Base-by-base conservation (phyloP, 352 stramenopile species). In the Pythium coloratum region DNA sequence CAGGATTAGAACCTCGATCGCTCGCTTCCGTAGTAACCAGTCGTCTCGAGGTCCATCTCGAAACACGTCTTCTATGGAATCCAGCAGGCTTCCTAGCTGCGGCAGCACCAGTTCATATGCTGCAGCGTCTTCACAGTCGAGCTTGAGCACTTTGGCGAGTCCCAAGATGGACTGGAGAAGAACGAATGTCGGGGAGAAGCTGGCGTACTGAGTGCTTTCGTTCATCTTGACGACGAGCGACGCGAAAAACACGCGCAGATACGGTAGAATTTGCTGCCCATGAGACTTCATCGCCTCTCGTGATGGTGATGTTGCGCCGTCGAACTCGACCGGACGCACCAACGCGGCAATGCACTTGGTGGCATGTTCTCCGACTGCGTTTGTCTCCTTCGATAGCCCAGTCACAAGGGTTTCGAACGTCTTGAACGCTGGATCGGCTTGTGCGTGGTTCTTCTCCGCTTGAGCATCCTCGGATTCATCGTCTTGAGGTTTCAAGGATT, bases 61-160 rank as follows among this genome's bases (percentile, higher is more conserved):
- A 44, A 88, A 87, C 1, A 70, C 69, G 58, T 88, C 80, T 50
- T 91, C 82, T 3, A 91, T 83, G 9, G 76, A 73, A 42, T 91
- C 82, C 34, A 83, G 75, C 20, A 89, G 75, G 34, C 62, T 83
- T 6, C 55, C 56, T 9, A 86, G 67, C 18, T 78, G 72, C 0
- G 75, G 69, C n/a, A 71, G 59, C 10, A 90, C 69, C 3, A 71
- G 73, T 8, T 80, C 66, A 14, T 70, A 74, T 6, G 84, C 54
- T 8, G 66, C 55, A 1, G 55, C 55, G 38, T 77, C 65, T 6
- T 46, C 62, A 7, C 64, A 71, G 55, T 77, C 69, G 4, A 58
- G 55, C 46, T 78, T 30, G 6, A 76, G 67, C 2, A 82, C 60
- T 51, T 58, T 69, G n/a, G 74, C 74, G 13, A 86, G 58, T 46